Evolutionary conservation across 345 rosid genomes (phyloP), one percentile per base, ranked within the genome.

Genomic region (Brassica cretica): DNA sequence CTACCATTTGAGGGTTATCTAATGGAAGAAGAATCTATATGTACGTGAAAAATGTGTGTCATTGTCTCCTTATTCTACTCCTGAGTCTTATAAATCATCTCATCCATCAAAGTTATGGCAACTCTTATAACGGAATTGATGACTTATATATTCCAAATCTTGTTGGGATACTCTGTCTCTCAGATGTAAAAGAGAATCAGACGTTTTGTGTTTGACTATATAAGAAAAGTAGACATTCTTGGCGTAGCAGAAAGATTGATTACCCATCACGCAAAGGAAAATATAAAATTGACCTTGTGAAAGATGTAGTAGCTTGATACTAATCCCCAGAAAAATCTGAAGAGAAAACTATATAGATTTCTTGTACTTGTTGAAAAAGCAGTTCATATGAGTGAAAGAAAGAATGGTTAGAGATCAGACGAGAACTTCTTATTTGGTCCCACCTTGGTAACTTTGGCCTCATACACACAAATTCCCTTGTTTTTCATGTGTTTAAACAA

Each of bases 1-100:
- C 79, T 70, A 80, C 72, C 79, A 80, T 75, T 64, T 64, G 68
- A 35, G 41, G 9, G 68, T 64, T 66, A 18, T 79, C 75, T 74
- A 69, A 80, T 80, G 82, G 82, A 79, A 74, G 82, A 80, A 80
- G 72, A 80, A 70, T 74, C 46, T 79, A 70, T 71, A 64, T 82
- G 49, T 71, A 19, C 60, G 64, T 72, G 67, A 55, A 78, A 78
- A 56, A 70, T 41, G 14, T 49, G 7, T 49, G 18, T 14, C 64
- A 81, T 71, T 49, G 68, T 74, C 71, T 64, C 75, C 71, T 30
- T 71, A 15, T 62, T 75, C 81, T 18, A 41, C 49, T 44, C 51
- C 12, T 51, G 25, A 14, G 60, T 46, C 37, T 33, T 55, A 14
- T 66, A 6, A 14, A 21, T 46, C 60, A 8, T 44, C 58, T 3